These are phyloP conservation scores for Calonectria henricotiae DNA, from an alignment of 2,329 filamentous ascomycete species.

Conservation along the genomic window DNA sequence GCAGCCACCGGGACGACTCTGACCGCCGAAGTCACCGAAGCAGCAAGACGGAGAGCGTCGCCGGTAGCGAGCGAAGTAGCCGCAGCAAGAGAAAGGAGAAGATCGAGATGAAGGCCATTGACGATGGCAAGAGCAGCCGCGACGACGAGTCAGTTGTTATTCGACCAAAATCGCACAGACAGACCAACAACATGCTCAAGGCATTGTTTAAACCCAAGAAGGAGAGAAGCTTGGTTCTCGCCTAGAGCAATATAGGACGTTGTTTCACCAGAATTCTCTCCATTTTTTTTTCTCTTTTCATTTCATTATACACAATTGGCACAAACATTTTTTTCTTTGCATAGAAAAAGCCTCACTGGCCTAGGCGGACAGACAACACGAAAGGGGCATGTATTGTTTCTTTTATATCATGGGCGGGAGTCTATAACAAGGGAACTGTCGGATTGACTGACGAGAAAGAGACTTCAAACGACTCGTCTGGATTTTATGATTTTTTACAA, in stretches of 20 bases:
- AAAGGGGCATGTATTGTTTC: constrained; percentile 26
- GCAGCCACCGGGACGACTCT: constrained; percentile 51
- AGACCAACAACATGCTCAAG: constrained; percentile 71
- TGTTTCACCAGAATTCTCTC: neutral
- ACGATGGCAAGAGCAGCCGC: constrained; percentile 56
- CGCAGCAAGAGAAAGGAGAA: constrained; percentile 55
- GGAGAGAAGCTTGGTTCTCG: constrained; percentile 56
- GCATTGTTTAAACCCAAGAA: constrained; percentile 71
- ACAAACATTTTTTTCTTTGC: constrained; percentile 18
- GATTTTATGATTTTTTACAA: constrained; percentile 8
- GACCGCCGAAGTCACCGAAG: constrained; percentile 45
- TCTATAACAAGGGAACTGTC: constrained; percentile 32
- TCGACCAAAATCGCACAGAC: constrained; percentile 66
- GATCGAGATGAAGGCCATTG: constrained; percentile 56
- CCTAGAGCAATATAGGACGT: constrained; percentile 43
- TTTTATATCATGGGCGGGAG: constrained; percentile 33
- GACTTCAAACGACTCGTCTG: constrained; percentile 17
- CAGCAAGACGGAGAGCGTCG: constrained; percentile 56
- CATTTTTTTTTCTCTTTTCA: constrained; percentile 13
- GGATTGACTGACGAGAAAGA: constrained; percentile 21
- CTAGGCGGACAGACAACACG: constrained; percentile 31
- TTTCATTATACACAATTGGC: constrained; percentile 26
- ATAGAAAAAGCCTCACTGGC: constrained; percentile 36
- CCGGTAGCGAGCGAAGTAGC: constrained; percentile 58
- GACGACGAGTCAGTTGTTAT: constrained; percentile 62